Evolutionary conservation across 257 asterid genomes (phyloP).

Genomic region (Penstemon davidsonii): DNA sequence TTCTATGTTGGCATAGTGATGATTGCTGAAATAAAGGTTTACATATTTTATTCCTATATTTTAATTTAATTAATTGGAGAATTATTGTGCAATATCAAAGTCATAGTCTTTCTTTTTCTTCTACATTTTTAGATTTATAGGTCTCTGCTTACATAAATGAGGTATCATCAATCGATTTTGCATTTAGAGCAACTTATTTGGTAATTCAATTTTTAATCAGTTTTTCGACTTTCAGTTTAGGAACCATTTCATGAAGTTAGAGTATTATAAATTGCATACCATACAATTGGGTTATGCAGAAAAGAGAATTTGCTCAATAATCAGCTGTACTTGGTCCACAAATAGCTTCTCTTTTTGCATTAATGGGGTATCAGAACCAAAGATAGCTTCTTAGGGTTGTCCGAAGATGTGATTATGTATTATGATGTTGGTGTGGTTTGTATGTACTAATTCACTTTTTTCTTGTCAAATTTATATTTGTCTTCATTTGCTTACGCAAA

Average conservation of each 20-base stretch:
- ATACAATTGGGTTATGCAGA: no score
- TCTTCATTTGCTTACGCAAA: not conserved
- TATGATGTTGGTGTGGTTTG: no score
- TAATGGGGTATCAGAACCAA: no score
- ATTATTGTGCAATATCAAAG: conserved; percentile 17
- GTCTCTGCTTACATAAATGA: conserved; percentile 3
- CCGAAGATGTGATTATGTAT: no score
- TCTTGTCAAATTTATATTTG: no score
- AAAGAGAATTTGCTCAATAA: no score
- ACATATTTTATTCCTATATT: not conserved
- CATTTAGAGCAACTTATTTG: conserved; percentile 12
- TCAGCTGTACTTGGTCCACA: no score
- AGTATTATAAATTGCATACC: no score
- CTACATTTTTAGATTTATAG: not conserved
- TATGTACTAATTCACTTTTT: no score
- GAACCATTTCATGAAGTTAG: no score
- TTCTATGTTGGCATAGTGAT: conserved; percentile 25
- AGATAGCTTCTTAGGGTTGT: no score
- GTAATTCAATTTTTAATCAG: conserved; percentile 10
- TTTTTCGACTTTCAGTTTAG: not conserved
- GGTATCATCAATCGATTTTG: conserved; percentile 2
- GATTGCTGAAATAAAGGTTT: conserved; percentile 18
- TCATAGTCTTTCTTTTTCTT: not conserved
- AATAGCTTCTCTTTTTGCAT: no score
- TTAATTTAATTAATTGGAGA: not conserved